Percentiles rank a stretch among this genome's conserved stretches.
phyloP scores from a whole-genome alignment of 148 eudicot genomes.

The Arctostaphylos glauca region DNA sequence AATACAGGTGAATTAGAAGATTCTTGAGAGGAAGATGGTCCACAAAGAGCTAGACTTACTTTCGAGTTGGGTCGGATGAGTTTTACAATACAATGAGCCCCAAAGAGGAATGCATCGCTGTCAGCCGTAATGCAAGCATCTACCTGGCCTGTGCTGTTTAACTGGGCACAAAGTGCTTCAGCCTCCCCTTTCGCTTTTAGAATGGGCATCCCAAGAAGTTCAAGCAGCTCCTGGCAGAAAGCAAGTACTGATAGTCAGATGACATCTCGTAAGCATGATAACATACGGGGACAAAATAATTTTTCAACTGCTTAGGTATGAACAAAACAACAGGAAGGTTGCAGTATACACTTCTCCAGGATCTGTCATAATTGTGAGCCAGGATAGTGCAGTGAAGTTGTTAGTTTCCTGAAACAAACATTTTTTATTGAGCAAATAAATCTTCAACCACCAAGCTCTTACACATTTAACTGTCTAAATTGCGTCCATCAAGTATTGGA shows the following conservation, averaged over 20 bases:
- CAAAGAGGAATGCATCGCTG: conserved; percentile 87
- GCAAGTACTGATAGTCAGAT: conserved; percentile 11
- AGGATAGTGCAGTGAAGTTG: not conserved
- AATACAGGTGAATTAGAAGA: not conserved
- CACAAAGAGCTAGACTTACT: conserved; percentile 31
- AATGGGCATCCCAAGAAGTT: conserved; percentile 89
- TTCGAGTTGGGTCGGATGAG: conserved; percentile 61
- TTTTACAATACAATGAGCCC: conserved; percentile 81
- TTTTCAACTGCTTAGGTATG: not conserved
- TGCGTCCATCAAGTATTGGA: not conserved
- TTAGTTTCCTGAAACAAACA: not conserved
- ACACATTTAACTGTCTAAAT: not conserved
- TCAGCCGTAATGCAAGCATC: conserved; percentile 97
- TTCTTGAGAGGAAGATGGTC: not conserved
- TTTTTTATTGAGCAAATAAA: not conserved
- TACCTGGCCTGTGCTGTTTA: conserved; percentile 74
- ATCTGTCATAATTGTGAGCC: not conserved
- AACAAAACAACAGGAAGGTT: not conserved
- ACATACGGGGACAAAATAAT: not conserved
- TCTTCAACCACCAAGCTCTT: not conserved
- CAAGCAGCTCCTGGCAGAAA: conserved; percentile 63
- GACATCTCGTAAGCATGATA: not conserved
- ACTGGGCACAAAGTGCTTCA: conserved; percentile 90
- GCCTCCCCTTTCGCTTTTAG: conserved; percentile 81
- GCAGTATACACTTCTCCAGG: conserved; percentile 7